Conservation (phyloP, 805 yeast genomes). For the Candida xiaguanensis region DNA sequence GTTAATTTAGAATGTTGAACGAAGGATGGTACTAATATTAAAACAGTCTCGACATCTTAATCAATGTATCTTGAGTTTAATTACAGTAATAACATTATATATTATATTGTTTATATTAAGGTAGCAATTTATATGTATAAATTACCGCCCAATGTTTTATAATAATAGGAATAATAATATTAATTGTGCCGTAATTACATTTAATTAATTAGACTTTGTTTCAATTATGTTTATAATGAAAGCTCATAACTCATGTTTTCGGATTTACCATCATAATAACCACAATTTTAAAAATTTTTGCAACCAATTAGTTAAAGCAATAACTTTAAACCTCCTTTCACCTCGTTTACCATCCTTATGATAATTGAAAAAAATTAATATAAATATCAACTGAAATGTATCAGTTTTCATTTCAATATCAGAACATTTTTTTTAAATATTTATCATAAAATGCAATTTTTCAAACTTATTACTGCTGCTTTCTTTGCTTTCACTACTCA, state of each 20-base stretch:
- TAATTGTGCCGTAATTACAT: background rate
- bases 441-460: slow-evolving; percentile 6
- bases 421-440: background rate
- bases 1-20: too few species aligned
- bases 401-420: background rate
- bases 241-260: background rate
- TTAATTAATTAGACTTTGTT: background rate
- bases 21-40: too few species aligned
- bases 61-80: too few species aligned
- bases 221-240: background rate
- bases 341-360: too few species aligned
- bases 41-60: too few species aligned
- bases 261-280: background rate
- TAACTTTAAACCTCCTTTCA: too few species aligned
- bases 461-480: slow-evolving; percentile 8
- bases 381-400: background rate
- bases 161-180: background rate
- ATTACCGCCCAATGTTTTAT: background rate
- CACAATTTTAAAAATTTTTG: background rate
- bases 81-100: too few species aligned
- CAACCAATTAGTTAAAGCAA: too few species aligned
- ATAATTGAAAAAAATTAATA: too few species aligned
- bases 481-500: slow-evolving; percentile 11
- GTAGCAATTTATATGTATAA: too few species aligned
- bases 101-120: too few species aligned